These are phyloP conservation scores for Aspergillus baeticus DNA, from an alignment of 495 filamentous ascomycete genomes.

Conservation along the genomic window DNA sequence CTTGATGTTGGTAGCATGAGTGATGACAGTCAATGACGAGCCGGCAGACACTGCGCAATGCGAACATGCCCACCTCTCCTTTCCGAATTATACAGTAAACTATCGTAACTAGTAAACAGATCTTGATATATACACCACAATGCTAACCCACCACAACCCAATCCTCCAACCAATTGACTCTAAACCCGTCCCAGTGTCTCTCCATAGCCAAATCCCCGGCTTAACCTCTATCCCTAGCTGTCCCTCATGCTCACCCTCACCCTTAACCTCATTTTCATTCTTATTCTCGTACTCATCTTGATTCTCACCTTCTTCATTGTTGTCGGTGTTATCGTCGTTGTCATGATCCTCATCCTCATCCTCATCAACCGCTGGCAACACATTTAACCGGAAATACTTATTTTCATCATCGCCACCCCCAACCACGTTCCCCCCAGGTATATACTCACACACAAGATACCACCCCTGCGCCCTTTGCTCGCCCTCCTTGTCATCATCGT, in stretches of 20 bases:
- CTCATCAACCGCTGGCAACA: conserved; percentile 15
- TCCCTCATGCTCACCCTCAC: too few relatives aligned
- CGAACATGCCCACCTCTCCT: background rate
- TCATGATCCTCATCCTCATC: background rate
- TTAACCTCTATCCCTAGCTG: too few relatives aligned
- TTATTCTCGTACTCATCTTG: too few relatives aligned
- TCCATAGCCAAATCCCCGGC: background rate
- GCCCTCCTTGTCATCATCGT: conserved; percentile 11
- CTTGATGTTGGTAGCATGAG: conserved; percentile 28
- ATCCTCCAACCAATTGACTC: background rate
- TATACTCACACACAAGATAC: conserved; percentile 83
- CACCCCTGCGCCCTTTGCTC: conserved; percentile 51
- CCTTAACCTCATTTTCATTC: background rate
- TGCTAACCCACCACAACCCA: conserved; percentile 4
- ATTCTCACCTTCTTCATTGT: too few relatives aligned
- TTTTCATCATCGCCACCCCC: conserved; percentile 52
- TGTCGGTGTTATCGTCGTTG: background rate
- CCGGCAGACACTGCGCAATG: conserved; percentile 5
- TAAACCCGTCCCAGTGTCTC: background rate
- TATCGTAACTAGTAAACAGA: background rate
- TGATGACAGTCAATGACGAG: conserved; percentile 27
- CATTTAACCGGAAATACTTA: conserved; percentile 40
- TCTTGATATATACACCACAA: conserved; percentile 1
- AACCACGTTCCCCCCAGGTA: conserved; percentile 68
- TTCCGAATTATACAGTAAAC: background rate